Percentiles rank a stretch among this genome's conserved stretches.
Evolutionary conservation across 768 basidiomycete genomes (phyloP).

Genomic region (Russula brevipes): DNA sequence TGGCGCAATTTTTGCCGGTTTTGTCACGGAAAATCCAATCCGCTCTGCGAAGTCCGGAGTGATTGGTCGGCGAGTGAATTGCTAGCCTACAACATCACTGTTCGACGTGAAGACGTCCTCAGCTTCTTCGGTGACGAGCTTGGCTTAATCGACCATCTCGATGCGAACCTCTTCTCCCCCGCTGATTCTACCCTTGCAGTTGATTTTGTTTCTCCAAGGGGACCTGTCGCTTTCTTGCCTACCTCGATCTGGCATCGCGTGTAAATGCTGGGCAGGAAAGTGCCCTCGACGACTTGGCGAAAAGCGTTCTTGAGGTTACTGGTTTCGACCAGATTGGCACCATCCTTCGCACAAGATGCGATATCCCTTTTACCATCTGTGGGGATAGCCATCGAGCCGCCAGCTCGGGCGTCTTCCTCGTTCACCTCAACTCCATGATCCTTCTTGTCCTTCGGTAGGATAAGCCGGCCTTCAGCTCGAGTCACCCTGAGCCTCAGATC

Average conservation of each 20-base stretch:
- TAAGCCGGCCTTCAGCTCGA: background rate
- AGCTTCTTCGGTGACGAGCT: background rate
- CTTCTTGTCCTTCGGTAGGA: background rate
- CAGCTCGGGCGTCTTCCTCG: background rate
- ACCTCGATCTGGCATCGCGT: background rate
- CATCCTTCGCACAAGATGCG: background rate
- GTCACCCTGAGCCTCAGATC: background rate
- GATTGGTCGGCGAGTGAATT: background rate
- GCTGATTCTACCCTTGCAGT: background rate
- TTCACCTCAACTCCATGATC: background rate
- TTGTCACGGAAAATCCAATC: background rate
- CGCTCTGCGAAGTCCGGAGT: no score
- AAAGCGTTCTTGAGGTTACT: background rate
- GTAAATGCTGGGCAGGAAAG: background rate
- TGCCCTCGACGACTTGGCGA: background rate
- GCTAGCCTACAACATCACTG: background rate
- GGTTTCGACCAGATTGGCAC: background rate
- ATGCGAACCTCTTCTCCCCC: background rate
- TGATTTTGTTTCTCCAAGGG: background rate
- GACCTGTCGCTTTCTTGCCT: background rate
- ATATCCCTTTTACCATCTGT: background rate
- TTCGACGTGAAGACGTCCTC: background rate
- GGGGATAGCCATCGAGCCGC: background rate
- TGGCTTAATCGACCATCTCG: background rate
- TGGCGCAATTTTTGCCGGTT: background rate